Conservation (phyloP, 1,284 basidiomycete species). For the Pseudozyma sp. region DNA sequence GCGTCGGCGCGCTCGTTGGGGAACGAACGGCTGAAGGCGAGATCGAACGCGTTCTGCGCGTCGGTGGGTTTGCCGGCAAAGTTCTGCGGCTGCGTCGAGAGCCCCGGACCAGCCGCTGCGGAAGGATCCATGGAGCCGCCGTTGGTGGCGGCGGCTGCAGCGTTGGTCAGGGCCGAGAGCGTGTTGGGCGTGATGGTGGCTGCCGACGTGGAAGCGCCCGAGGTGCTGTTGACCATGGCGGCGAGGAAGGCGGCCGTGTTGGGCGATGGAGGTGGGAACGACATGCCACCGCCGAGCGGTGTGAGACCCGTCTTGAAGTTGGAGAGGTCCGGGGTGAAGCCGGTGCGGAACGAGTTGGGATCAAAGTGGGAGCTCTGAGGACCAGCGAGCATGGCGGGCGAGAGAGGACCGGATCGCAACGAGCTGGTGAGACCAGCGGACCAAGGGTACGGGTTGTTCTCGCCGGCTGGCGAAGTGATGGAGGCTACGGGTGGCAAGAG, state of each 20-base stretch:
- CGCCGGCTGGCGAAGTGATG: slow-evolving; percentile 83
- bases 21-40: slow-evolving; percentile 55
- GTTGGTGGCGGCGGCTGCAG: slow-evolving; percentile 11
- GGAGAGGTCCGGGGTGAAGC: slow-evolving; percentile 78
- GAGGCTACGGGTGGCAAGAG: slow-evolving; percentile 86
- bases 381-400: slow-evolving; percentile 92
- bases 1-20: slow-evolving; percentile 13
- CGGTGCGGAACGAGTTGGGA: slow-evolving; percentile 75
- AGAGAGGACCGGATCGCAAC: slow-evolving; percentile 87
- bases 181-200: slow-evolving; percentile 86
- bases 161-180: slow-evolving; percentile 50
- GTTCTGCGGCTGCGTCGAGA: slow-evolving; percentile 46
- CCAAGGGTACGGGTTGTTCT: slow-evolving; percentile 59
- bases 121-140: slow-evolving; percentile 30
- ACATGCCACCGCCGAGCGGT: slow-evolving; percentile 72
- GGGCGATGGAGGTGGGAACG: slow-evolving; percentile 81
- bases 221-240: slow-evolving; percentile 81
- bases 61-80: slow-evolving; percentile 40
- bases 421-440: slow-evolving; percentile 72
- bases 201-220: slow-evolving; percentile 39
- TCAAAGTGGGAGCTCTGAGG: slow-evolving; percentile 78
- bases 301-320: slow-evolving; percentile 73
- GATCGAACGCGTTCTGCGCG: slow-evolving; percentile 51
- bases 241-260: slow-evolving; percentile 92
- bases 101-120: slow-evolving; percentile 10